Conservation (phyloP, 768 basidiomycete genomes). For the Kondoa subrosea region DNA sequence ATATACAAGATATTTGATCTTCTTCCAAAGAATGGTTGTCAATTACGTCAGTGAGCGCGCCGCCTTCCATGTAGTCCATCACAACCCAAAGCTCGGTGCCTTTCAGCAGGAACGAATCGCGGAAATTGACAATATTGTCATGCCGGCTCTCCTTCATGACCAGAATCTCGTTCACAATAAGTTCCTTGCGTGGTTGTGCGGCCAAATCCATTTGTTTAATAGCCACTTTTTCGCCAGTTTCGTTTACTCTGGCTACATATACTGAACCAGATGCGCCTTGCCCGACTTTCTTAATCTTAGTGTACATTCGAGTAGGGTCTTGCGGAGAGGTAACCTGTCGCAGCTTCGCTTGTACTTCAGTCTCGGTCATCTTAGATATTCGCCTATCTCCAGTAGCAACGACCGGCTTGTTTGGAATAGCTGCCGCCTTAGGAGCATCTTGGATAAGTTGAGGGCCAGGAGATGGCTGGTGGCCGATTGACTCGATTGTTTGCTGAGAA, state of each 20-base stretch:
- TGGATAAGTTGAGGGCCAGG: too few species aligned
- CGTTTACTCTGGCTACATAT: constrained; percentile 86
- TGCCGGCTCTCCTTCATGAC: constrained; percentile 99
- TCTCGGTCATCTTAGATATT: constrained; percentile 90
- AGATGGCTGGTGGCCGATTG: too few species aligned
- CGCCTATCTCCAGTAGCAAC: constrained; percentile 51
- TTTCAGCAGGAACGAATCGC: constrained; percentile 72
- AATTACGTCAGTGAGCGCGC: constrained; percentile 90
- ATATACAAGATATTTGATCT: constrained; percentile 57
- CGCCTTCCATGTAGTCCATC: constrained; percentile 94
- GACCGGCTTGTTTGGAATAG: constrained; percentile 34
- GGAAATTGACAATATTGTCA: constrained; percentile 71
- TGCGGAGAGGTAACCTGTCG: constrained; percentile 67
- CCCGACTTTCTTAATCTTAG: constrained; percentile 96
- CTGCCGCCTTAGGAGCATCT: constrained; percentile 41
- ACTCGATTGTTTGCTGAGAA: too few species aligned
- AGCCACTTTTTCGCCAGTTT: constrained; percentile 73
- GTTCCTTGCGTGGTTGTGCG: constrained; percentile 76
- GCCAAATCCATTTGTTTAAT: constrained; percentile 93
- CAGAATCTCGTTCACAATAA: constrained; percentile 91
- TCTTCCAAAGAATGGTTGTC: constrained; percentile 90
- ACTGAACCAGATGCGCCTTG: constrained; percentile 97
- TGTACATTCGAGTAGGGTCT: constrained; percentile 77
- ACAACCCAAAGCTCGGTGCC: constrained; percentile 96
- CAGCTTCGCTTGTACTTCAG: constrained; percentile 95